Conservation (phyloP, 192 early-diverging fungal species). For the Paraglomus occultum region DNA sequence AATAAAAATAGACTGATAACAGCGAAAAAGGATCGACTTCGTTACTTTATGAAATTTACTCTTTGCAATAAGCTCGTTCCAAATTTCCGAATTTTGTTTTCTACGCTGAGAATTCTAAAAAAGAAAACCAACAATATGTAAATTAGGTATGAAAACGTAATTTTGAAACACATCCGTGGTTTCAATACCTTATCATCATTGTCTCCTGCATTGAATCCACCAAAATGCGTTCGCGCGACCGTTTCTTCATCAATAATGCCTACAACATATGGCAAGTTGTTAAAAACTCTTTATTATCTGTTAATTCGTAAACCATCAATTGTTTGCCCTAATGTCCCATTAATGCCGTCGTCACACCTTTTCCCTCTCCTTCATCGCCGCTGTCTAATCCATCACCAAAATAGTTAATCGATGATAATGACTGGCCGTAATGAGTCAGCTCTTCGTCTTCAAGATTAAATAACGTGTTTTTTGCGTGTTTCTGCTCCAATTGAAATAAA, state of each 20-base stretch:
- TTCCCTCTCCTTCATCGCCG: constrained; percentile 50
- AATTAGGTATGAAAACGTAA: too few relatives aligned
- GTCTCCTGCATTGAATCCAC: constrained; percentile 76
- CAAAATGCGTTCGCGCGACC: constrained; percentile 79
- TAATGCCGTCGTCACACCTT: constrained; percentile 56
- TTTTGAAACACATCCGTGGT: too few relatives aligned
- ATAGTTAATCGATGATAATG: constrained; percentile 79
- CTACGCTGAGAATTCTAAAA: constrained; percentile 47
- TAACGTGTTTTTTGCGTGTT: constrained; percentile 42
- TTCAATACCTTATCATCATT: constrained; percentile 23
- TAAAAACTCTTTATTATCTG: background rate
- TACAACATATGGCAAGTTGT: background rate
- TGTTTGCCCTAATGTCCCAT: constrained; percentile 31
- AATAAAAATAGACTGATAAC: too few relatives aligned
- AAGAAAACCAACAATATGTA: background rate
- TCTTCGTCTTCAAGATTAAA: constrained; percentile 88
- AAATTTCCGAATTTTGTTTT: constrained; percentile 92
- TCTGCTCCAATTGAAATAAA: constrained; percentile 24
- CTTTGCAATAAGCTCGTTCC: constrained; percentile 98
- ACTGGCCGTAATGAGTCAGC: constrained; percentile 94
- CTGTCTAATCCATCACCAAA: constrained; percentile 58
- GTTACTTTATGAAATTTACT: constrained; percentile 86
- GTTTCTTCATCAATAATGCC: constrained; percentile 65
- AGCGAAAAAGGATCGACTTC: background rate
- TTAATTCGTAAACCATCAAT: constrained; percentile 8